These are phyloP conservation scores for Spergularia azorica DNA, from an alignment of 179 eudicot species.

Conservation along the genomic window DNA sequence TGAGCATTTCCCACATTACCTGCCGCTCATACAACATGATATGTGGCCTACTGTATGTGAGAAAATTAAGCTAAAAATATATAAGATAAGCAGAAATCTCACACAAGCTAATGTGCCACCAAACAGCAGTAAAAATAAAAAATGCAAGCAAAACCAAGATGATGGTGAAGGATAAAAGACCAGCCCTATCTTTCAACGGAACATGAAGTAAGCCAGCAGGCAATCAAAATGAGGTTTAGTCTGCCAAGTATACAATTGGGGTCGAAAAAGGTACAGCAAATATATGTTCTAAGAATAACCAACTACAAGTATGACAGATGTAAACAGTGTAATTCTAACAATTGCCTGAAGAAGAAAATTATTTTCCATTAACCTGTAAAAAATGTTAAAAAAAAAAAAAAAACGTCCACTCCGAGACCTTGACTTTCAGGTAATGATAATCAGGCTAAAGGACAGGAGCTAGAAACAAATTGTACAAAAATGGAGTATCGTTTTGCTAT, in stretches of 20 bases:
- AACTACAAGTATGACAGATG: neutral
- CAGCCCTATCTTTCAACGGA: neutral
- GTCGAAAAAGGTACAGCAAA: neutral
- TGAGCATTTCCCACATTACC: slow-evolving; percentile 74
- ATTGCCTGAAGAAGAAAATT: neutral
- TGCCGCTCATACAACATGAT: neutral
- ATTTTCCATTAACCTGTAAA: neutral
- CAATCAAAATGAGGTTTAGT: neutral
- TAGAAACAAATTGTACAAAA: slow-evolving; percentile 1
- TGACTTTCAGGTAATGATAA: slow-evolving; percentile 15
- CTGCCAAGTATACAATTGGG: neutral
- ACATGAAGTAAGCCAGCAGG: neutral
- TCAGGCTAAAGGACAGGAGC: slow-evolving; percentile 12
- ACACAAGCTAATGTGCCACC: neutral
- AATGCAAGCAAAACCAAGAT: neutral
- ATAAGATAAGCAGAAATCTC: neutral
- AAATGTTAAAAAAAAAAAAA: neutral
- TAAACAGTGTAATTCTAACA: neutral
- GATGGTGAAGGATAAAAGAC: slow-evolving; percentile 3
- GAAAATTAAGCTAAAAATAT: neutral
- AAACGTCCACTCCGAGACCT: slow-evolving; percentile 3
- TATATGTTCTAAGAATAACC: neutral
- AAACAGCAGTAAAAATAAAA: neutral
- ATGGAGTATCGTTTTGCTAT: slow-evolving; percentile 10
- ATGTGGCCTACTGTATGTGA: neutral